These are phyloP conservation scores for Diaporthe sp. DNA, from an alignment of 2,329 filamentous ascomycete species.

Conservation along the genomic window DNA sequence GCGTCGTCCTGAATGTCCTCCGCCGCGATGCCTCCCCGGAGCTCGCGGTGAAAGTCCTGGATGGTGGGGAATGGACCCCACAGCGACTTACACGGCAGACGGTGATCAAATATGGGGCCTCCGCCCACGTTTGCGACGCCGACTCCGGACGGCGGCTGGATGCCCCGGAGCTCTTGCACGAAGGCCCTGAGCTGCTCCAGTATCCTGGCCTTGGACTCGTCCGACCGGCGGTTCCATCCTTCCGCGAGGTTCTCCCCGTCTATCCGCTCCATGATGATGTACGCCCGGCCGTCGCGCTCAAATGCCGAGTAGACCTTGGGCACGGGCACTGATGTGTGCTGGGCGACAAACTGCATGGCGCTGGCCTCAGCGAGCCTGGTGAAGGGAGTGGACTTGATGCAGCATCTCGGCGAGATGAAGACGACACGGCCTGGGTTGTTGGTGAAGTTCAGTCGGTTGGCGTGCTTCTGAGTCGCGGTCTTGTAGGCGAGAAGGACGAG, in stretches of 20 bases:
- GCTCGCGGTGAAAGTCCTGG: conserved; percentile 17
- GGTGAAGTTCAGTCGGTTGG: neutral
- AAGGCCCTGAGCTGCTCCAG: neutral
- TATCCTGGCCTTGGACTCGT: conserved; percentile 9
- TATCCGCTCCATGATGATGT: conserved; percentile 25
- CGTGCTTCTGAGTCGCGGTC: conserved; percentile 13
- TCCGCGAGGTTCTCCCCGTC: neutral
- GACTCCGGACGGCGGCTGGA: neutral
- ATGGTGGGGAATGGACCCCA: conserved; percentile 23
- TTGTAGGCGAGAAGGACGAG: conserved; percentile 27
- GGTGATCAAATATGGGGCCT: conserved; percentile 22
- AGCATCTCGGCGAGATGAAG: conserved; percentile 2
- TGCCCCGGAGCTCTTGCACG: neutral
- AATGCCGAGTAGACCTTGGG: conserved; percentile 25
- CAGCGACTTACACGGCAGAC: conserved; percentile 1
- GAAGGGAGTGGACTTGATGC: conserved; percentile 27
- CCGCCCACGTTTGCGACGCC: conserved; percentile 15
- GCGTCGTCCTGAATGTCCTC: conserved; percentile 22
- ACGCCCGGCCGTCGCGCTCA: conserved; percentile 4
- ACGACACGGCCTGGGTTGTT: neutral
- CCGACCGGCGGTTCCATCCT: neutral
- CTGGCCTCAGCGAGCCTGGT: conserved; percentile 25
- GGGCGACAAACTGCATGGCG: conserved; percentile 12
- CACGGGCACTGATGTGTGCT: conserved; percentile 23
- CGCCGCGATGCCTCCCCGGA: conserved; percentile 1